Conservation (phyloP, 192 early-diverging fungal genomes). For the Dispira simplex region DNA sequence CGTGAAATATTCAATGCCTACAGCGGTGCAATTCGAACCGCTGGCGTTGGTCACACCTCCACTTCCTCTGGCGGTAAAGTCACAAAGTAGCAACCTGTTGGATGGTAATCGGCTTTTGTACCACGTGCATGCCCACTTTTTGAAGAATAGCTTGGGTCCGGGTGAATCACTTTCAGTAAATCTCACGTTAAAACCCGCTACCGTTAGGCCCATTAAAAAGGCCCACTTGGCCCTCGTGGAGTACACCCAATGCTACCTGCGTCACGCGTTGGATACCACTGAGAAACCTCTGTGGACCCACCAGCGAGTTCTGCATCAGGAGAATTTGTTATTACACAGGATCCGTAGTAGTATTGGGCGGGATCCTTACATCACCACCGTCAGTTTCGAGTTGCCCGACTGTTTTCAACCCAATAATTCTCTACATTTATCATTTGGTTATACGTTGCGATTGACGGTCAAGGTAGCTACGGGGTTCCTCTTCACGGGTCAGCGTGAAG, state of each 20-base stretch:
- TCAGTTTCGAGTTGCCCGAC: slow-evolving; percentile 10
- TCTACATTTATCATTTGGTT: background rate
- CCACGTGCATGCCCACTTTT: slow-evolving; percentile 5
- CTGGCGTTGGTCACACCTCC: background rate
- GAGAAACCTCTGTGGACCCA: slow-evolving; percentile 8
- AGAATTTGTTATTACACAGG: background rate
- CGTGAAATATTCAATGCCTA: background rate
- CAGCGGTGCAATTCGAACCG: slow-evolving; percentile 5
- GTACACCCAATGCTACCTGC: background rate
- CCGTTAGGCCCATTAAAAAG: background rate
- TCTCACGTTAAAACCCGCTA: background rate
- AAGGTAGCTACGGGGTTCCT: slow-evolving; percentile 9
- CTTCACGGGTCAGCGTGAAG: background rate
- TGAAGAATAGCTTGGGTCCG: slow-evolving; percentile 10
- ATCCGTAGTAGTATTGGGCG: background rate
- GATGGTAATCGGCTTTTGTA: slow-evolving; percentile 4
- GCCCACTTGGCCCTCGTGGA: background rate
- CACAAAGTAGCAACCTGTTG: slow-evolving; percentile 1
- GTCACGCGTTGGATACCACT: slow-evolving; percentile 4
- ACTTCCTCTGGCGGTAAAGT: slow-evolving; percentile 1
- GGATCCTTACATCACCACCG: slow-evolving; percentile 2
- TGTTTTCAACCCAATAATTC: slow-evolving; percentile 9
- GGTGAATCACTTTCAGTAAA: slow-evolving; percentile 1
- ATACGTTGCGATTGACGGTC: background rate
- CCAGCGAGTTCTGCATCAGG: slow-evolving; percentile 5